Conservation (phyloP, 306 rosid species). For the Citrullus amarus region DNA sequence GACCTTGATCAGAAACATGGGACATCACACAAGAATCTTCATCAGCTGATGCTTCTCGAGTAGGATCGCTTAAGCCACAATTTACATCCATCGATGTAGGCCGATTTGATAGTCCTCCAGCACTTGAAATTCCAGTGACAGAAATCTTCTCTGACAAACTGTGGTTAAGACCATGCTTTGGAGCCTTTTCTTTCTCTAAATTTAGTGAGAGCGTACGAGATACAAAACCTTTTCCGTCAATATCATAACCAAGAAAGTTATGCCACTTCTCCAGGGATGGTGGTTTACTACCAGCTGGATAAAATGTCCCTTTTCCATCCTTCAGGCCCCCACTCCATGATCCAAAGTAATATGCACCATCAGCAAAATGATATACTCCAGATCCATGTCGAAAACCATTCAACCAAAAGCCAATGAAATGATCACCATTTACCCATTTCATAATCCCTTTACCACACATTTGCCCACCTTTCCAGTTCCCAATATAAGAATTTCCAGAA, state of each 20-base stretch:
- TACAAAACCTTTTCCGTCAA: slow-evolving; percentile 13
- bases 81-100: slow-evolving; percentile 27
- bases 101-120: slow-evolving; percentile 34
- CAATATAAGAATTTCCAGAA: slow-evolving; percentile 51
- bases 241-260: slow-evolving; percentile 24
- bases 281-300: slow-evolving; percentile 63
- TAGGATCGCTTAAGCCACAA: slow-evolving; percentile 18
- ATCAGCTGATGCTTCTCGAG: slow-evolving; percentile 19
- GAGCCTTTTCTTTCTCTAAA: slow-evolving; percentile 17
- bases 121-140: slow-evolving; percentile 12
- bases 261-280: slow-evolving; percentile 49
- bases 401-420: slow-evolving; percentile 63
- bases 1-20: slow-evolving; percentile 25
- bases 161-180: slow-evolving; percentile 33
- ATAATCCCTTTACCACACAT: slow-evolving; percentile 87
- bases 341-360: slow-evolving; percentile 77
- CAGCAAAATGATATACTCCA: slow-evolving; percentile 64
- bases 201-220: slow-evolving; percentile 19
- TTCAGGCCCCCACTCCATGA: slow-evolving; percentile 76
- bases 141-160: slow-evolving; percentile 30
- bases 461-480: slow-evolving; percentile 72
- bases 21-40: slow-evolving; percentile 22
- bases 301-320: slow-evolving; percentile 89
- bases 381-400: slow-evolving; percentile 71
- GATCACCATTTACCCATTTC: slow-evolving; percentile 80